Conservation (phyloP, 345 rosid species). For the Boechera divaricarpa region DNA sequence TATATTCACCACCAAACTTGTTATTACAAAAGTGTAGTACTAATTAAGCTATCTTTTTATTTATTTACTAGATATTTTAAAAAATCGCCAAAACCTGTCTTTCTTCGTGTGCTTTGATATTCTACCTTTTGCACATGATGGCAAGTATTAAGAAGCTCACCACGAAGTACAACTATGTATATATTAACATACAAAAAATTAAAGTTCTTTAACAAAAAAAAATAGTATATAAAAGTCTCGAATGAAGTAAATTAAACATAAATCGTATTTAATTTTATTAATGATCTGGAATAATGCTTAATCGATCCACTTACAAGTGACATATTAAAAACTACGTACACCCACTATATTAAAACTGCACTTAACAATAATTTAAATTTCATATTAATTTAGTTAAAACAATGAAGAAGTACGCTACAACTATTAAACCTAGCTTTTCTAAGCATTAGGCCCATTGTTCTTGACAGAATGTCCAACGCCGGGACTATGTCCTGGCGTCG, state of each 20-base stretch:
- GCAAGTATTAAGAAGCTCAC: constrained; percentile 30
- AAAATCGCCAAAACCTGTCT: constrained; percentile 8
- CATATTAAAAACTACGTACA: constrained; percentile 19
- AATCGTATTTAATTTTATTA: constrained; percentile 15
- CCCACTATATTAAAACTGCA: constrained; percentile 16
- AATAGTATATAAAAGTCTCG: background rate
- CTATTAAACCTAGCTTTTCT: constrained; percentile 19
- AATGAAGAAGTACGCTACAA: constrained; percentile 4
- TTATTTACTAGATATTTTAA: background rate
- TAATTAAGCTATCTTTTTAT: background rate
- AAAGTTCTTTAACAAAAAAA: background rate
- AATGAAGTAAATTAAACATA: constrained; percentile 5
- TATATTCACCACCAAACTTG: constrained; percentile 20
- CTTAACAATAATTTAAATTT: constrained; percentile 6
- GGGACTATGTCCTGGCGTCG: constrained; percentile 41
- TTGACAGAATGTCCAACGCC: constrained; percentile 40
- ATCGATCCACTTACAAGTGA: constrained; percentile 28
- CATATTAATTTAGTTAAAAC: constrained; percentile 19
- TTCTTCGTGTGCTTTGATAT: constrained; percentile 38
- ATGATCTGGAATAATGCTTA: constrained; percentile 4
- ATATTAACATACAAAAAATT: constrained; percentile 18
- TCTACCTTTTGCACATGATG: constrained; percentile 35
- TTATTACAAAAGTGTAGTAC: constrained; percentile 20
- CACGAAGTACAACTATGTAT: constrained; percentile 12
- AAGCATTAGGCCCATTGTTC: constrained; percentile 43